These are phyloP conservation scores for Salinomyces thailandicus DNA, from an alignment of 2,329 filamentous ascomycete genomes.

Conservation along the genomic window DNA sequence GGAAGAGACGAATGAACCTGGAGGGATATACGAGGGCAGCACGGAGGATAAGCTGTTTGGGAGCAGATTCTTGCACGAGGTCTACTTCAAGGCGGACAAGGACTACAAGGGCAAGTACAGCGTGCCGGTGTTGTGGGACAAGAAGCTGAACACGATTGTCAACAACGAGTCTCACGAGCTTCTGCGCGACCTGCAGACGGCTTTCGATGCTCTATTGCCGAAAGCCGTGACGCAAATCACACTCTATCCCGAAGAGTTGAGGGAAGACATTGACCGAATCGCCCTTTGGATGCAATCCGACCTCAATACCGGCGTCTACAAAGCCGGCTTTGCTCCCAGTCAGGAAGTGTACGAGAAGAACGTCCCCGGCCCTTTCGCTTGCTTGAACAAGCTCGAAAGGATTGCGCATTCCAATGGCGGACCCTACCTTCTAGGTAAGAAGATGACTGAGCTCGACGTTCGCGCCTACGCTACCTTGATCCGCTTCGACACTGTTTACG, in stretches of 20 bases:
- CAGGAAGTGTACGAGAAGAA: conserved; percentile 48
- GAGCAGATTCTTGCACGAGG: conserved; percentile 48
- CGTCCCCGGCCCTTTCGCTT: conserved; percentile 46
- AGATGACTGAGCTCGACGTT: conserved; percentile 51
- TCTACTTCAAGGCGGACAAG: conserved; percentile 52
- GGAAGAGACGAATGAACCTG: conserved; percentile 31
- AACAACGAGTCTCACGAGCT: conserved; percentile 53
- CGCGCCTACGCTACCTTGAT: conserved; percentile 48
- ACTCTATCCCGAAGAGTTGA: conserved; percentile 44
- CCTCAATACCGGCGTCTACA: conserved; percentile 52
- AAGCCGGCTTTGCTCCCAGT: conserved; percentile 47
- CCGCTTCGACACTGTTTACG: conserved; percentile 52
- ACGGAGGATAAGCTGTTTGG: conserved; percentile 50
- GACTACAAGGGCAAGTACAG: conserved; percentile 51
- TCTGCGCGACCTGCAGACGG: conserved; percentile 46
- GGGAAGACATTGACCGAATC: conserved; percentile 42
- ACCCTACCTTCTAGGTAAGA: conserved; percentile 46
- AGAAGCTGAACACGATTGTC: conserved; percentile 44
- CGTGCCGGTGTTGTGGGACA: conserved; percentile 54
- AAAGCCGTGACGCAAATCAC: conserved; percentile 33
- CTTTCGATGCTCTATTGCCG: conserved; percentile 43
- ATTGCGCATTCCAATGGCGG: conserved; percentile 38
- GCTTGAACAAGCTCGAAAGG: conserved; percentile 49
- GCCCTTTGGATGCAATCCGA: conserved; percentile 45
- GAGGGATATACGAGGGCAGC: conserved; percentile 38